phyloP scores from a whole-genome alignment of 73 alveolate genomes.

The Tetrahymena borealis region DNA sequence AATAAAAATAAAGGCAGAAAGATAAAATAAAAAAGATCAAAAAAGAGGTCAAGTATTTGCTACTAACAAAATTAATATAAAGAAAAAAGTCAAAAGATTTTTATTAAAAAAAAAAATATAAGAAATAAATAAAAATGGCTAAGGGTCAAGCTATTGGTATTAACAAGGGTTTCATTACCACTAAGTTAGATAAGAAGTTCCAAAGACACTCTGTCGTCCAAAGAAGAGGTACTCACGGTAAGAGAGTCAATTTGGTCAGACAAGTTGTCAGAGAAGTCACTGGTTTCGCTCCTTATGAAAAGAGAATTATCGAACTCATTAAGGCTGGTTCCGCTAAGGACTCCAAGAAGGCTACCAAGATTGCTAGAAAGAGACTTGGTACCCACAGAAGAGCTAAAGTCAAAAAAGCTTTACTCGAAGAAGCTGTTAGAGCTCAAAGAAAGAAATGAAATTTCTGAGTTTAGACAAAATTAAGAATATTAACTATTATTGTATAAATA shows the following conservation, averaged over 20 bases:
- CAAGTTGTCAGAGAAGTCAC: conserved; percentile 79
- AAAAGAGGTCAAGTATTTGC: not conserved
- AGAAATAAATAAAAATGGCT: not conserved
- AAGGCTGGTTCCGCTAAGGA: conserved; percentile 76
- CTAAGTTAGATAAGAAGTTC: not conserved
- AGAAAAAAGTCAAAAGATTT: not conserved
- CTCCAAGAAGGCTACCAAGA: conserved; percentile 86
- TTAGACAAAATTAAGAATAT: conserved; percentile 5
- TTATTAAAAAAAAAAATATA: not conserved
- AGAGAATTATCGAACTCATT: conserved; percentile 83
- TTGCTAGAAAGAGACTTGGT: conserved; percentile 88
- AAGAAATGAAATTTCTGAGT: conserved; percentile 43
- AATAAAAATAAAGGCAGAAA: not conserved
- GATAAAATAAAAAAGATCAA: not conserved
- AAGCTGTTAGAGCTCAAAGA: conserved; percentile 57
- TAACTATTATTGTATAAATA: not conserved
- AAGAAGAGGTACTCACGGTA: not conserved
- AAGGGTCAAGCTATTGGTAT: not conserved
- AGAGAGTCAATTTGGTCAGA: conserved; percentile 37
- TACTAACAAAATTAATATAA: not conserved
- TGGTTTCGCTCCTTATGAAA: conserved; percentile 94
- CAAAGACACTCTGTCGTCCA: not conserved
- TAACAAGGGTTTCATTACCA: not conserved
- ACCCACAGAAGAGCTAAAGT: conserved; percentile 91
- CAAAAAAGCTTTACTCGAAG: conserved; percentile 74